Base-by-base conservation (phyloP, 352 stramenopile genomes). In the Achlya hypogyna region DNA sequence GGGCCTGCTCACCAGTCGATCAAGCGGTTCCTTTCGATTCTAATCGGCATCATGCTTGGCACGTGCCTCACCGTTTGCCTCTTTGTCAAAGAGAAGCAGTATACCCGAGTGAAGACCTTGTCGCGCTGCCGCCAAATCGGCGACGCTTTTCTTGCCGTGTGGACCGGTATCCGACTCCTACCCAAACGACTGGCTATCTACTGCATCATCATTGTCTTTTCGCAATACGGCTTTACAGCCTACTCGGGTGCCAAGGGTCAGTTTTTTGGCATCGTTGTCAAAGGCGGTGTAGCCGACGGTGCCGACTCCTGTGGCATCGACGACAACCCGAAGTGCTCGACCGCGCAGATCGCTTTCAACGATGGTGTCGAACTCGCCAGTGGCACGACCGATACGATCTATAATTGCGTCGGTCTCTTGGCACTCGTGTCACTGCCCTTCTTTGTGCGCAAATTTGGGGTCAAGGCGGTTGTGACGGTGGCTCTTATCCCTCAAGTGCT, bases 191-290 rank as follows among this genome's bases (percentile, higher is more conserved):
- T 88, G 9, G 64, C 69, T 12, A 59, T 82, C 22, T 89, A 84
- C 62, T 84, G 79, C 62, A 20, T 83, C 8, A 74, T 87, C 27
- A 64, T 86, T 27, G 77, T 87, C 40, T 79, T 62, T 40, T 59
- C 86, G 28, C 68, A 82, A 62, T 87, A 78, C 65, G 79, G 79
- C 9, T 83, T 79, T 58, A 84, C 76, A 10, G 77, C 77, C 2
- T 87, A 87, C 65, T 82, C 81, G 40, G 79, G 77, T 51, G 84
- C 76, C 69, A 87, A 86, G 56, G 77, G 77, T 0, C 79, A 87
- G 53, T 86, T 84, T 58, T 87, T 86, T 35, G 77, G 78, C 1
- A 74, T 83, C 20, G 74, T 79, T 49, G 79, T 87, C 14, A 82
- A 78, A 27, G 69, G 65, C 8, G 79, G 79, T 4, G 74, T 79